A percentile compares a stretch with the other conserved stretches of the same genome.
Evolutionary conservation across 805 yeast species (phyloP).

Genomic region (Metschnikowia koreensis): DNA sequence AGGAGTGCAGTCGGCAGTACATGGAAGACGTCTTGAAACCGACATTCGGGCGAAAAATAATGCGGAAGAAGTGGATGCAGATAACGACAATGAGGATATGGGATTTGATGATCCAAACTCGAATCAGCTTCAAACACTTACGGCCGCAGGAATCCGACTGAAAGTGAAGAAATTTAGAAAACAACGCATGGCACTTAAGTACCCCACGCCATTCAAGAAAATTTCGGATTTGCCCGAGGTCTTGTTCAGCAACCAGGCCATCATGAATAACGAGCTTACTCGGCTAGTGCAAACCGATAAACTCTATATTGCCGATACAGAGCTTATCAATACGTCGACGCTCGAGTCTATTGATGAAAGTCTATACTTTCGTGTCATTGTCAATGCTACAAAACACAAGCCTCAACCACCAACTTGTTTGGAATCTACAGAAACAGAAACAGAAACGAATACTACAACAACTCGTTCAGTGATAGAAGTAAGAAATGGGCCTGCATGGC

Average conservation of each 20-base stretch:
- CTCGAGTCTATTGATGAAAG: conserved; percentile 37
- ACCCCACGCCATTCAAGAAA: conserved; percentile 36
- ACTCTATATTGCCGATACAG: conserved; percentile 18
- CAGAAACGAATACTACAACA: background rate
- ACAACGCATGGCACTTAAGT: conserved; percentile 30
- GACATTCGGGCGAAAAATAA: conserved; percentile 15
- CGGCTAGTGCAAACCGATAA: conserved; percentile 26
- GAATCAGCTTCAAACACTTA: conserved; percentile 19
- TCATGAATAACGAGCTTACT: conserved; percentile 32
- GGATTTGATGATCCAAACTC: conserved; percentile 27
- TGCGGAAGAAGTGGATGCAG: conserved; percentile 29
- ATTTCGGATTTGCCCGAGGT: conserved; percentile 36
- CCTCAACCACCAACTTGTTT: background rate
- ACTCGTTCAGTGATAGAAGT: conserved; percentile 36
- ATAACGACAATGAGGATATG: conserved; percentile 51
- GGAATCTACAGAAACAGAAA: background rate
- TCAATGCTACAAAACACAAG: conserved; percentile 31
- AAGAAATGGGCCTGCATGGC: conserved; percentile 43
- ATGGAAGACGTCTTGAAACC: conserved; percentile 37
- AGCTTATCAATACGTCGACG: conserved; percentile 25
- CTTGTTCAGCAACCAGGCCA: conserved; percentile 33
- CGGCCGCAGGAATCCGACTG: conserved; percentile 32
- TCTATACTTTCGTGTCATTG: conserved; percentile 35
- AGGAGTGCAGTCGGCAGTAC: conserved; percentile 64
- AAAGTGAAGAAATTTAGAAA: conserved; percentile 32